These are phyloP conservation scores for Begonia peltatifolia DNA, from an alignment of 306 rosid genomes.

Conservation along the genomic window DNA sequence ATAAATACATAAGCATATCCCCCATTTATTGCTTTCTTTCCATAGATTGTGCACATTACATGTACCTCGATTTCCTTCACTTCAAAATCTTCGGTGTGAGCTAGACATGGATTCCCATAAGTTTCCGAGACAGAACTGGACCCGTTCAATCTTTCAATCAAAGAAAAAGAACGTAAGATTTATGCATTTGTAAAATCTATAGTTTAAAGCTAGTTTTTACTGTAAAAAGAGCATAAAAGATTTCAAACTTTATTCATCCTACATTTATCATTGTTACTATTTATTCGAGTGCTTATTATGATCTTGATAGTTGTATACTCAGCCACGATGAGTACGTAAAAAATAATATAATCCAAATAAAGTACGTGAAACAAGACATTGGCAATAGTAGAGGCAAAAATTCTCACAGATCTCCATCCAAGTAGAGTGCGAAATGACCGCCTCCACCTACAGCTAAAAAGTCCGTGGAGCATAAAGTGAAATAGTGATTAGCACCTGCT, in stretches of 20 bases:
- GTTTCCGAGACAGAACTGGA: conserved; percentile 86
- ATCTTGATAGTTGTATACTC: no score
- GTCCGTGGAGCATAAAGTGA: conserved; percentile 62
- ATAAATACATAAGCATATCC: no score
- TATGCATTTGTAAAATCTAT: neutral
- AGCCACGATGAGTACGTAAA: no score
- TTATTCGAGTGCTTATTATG: no score
- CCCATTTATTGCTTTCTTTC: no score
- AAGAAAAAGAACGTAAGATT: neutral
- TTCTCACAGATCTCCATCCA: conserved; percentile 85
- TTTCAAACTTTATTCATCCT: conserved; percentile 1
- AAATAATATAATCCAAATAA: no score
- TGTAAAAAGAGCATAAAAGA: neutral
- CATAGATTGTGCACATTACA: neutral
- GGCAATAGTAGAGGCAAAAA: neutral
- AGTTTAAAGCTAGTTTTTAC: neutral
- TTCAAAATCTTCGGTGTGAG: conserved; percentile 65
- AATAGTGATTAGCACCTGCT: conserved; percentile 78
- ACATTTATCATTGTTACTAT: neutral
- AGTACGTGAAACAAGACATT: neutral
- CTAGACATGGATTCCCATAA: conserved; percentile 88
- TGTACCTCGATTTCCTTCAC: conserved; percentile 87
- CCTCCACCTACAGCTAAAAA: conserved; percentile 85
- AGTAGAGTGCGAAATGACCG: conserved; percentile 72
- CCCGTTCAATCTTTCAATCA: conserved; percentile 48